phyloP scores from a whole-genome alignment of 257 asterid species.

The Craterostigma plantagineum region DNA sequence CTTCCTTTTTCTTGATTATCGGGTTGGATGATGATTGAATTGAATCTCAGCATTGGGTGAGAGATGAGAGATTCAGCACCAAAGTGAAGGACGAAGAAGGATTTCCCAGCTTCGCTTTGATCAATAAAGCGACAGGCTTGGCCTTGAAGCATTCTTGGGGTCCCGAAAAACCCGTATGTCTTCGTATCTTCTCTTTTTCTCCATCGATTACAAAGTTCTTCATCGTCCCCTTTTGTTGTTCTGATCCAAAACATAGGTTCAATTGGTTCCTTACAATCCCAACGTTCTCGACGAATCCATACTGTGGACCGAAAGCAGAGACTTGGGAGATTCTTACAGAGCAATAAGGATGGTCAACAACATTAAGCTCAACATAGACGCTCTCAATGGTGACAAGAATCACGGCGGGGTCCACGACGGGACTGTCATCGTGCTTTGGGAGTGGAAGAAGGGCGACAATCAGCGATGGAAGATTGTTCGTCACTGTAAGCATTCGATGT shows the following conservation, averaged over 20 bases:
- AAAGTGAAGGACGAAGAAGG: constrained; percentile 68
- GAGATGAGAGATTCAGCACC: constrained; percentile 46
- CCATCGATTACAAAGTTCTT: neutral
- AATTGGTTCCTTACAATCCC: constrained; percentile 9
- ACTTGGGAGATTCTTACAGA: constrained; percentile 11
- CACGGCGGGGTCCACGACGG: constrained; percentile 15
- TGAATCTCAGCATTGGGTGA: constrained; percentile 47
- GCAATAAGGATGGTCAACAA: constrained; percentile 14
- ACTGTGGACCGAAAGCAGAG: constrained; percentile 12
- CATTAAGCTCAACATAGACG: constrained; percentile 14
- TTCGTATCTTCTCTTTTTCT: neutral
- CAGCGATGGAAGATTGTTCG: constrained; percentile 14
- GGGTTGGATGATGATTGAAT: neutral
- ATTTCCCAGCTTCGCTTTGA: constrained; percentile 50
- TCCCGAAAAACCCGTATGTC: constrained; percentile 21
- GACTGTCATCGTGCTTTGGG: constrained; percentile 9
- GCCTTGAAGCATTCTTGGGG: constrained; percentile 60
- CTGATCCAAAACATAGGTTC: constrained; percentile 5
- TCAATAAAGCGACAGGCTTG: constrained; percentile 54
- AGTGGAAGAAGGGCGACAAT: constrained; percentile 10
- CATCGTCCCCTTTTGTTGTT: neutral
- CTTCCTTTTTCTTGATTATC: neutral
- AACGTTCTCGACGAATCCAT: constrained; percentile 9
- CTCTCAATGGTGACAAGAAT: constrained; percentile 8
- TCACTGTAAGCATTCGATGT: constrained; percentile 1